Base-by-base conservation (phyloP, 257 asterid genomes). In the Ballota nigra region DNA sequence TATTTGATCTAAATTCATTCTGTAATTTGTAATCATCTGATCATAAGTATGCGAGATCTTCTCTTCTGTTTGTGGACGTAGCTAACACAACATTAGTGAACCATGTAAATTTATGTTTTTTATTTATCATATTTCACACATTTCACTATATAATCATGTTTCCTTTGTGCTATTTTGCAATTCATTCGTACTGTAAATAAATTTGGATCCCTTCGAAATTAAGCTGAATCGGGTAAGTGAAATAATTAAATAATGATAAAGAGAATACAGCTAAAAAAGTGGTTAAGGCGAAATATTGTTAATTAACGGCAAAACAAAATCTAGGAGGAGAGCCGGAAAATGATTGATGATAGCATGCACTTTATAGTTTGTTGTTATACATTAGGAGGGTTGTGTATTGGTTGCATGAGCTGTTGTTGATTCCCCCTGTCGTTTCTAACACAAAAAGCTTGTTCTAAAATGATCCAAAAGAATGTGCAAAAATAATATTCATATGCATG, bases 361-460 rank as follows among this genome's bases (percentile, higher is more conserved):
- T 20, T 41, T 59, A n/a, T 29, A 43, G 18, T 36, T 75, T 20
- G 67, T 47, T 34, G 38, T 18, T 74, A 56, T 56, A 28, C 43
- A n/a, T 9, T 10, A 24, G 45, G 47, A 49, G 41, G 41, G 28
- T 53, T 36, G 72, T 53, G 66, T 63, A 23, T 51, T 51, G 41
- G 63, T 66, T 77, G 81, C 66, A 66, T 52, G 66, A 65, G 77
- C 70, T 77, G 69, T 77, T 47, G 47, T 71, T 49, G 66, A 77
- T 77, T 47, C 81, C 62, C 26, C 62, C 34, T 72, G 81, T 73
- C 71, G 36, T 72, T 18, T 41, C 26, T 15, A 58, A 23, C 40
- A 10, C 47, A 49, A 63, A 71, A 59, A 24, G 58, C 1, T 24
- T 36, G 36, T n/a, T 70, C 24, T 8, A 57, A 16, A 45, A 13